phyloP scores from a whole-genome alignment of 345 rosid species.

The Camelina laxa region DNA sequence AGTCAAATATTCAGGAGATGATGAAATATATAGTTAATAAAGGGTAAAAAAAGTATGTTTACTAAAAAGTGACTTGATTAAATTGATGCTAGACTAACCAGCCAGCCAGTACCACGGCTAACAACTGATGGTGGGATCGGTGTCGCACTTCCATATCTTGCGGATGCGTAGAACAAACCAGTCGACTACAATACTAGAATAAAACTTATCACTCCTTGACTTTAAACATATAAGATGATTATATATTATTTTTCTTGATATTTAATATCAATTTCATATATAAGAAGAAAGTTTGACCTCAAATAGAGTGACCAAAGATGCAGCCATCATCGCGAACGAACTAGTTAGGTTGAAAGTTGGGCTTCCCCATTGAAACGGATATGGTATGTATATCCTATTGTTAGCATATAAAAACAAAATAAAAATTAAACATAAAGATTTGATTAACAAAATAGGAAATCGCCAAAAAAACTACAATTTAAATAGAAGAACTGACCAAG shows the following conservation, averaged over 20 bases:
- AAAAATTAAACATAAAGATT: too few relatives aligned
- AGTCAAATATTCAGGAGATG: neutral
- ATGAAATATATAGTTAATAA: neutral
- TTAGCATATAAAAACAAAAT: neutral
- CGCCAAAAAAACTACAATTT: neutral
- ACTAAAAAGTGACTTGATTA: neutral
- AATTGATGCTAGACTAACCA: conserved; percentile 46
- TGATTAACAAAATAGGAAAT: neutral
- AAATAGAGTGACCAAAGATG: conserved; percentile 63
- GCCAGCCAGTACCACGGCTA: conserved; percentile 75
- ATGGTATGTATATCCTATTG: conserved; percentile 69
- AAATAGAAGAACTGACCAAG: conserved; percentile 54
- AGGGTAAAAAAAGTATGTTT: neutral
- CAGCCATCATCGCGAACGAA: conserved; percentile 67
- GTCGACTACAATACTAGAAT: conserved; percentile 53
- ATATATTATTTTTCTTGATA: neutral
- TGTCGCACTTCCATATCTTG: conserved; percentile 74
- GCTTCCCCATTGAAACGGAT: conserved; percentile 79
- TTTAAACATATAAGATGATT: neutral
- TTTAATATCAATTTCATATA: neutral
- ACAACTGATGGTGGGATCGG: conserved; percentile 73
- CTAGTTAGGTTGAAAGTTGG: conserved; percentile 68
- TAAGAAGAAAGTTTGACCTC: conserved; percentile 49
- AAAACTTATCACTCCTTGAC: neutral
- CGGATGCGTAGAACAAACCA: conserved; percentile 65